Base-by-base conservation (phyloP, 1,284 basidiomycete genomes). In the Agroathelia rolfsii region DNA sequence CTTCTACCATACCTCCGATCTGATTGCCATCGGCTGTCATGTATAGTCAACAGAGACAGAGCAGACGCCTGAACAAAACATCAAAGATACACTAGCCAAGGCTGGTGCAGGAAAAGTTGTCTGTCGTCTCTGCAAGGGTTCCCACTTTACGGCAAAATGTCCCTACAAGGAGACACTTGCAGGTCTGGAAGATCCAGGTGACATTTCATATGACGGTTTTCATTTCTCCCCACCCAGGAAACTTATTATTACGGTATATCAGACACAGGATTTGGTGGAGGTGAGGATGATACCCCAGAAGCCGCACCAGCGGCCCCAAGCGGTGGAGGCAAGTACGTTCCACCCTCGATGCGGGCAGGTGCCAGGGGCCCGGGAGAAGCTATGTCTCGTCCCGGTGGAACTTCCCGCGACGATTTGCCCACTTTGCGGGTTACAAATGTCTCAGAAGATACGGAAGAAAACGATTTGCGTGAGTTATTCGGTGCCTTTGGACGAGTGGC, bases 351-450 rank as follows among this genome's bases (percentile, higher is more conserved):
- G 79, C 84, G 88, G 46, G 73, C 68, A 23, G 76, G 74, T 16
- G 63, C 60, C 4, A 72, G 78, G 35, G 73, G 73, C n/a, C 60
- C 75, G 8, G 90, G 89, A 39, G 89, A 90, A 53, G 69, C 78
- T 12, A 92, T 92, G 86, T 73, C 72, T 43, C 71, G 72, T 40
- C 53, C 49, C 7, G 64, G 63, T 14, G 57, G 61, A 28, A 61
- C 57, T 17, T 63, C 55, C 28, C 72, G 92, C 32, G 94, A 97
- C 56, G 94, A 98, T 52, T 69, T 94, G 16, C 94, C 95, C 3
- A 99, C 95, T 1, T 72, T 99, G 15, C 88, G 95, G 32, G 89
- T 99, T 46, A 97, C 95, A 25, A 98, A 97, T 52, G 82, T 99
- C 41, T 90, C 87, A 19, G 85, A 92, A 56, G 95, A 98, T 50